A percentile compares a stretch with the other conserved stretches of the same genome.
These are phyloP conservation scores for Scleromitrula shiraiana DNA, from an alignment of 2,329 filamentous ascomycete genomes.

Conservation along the genomic window DNA sequence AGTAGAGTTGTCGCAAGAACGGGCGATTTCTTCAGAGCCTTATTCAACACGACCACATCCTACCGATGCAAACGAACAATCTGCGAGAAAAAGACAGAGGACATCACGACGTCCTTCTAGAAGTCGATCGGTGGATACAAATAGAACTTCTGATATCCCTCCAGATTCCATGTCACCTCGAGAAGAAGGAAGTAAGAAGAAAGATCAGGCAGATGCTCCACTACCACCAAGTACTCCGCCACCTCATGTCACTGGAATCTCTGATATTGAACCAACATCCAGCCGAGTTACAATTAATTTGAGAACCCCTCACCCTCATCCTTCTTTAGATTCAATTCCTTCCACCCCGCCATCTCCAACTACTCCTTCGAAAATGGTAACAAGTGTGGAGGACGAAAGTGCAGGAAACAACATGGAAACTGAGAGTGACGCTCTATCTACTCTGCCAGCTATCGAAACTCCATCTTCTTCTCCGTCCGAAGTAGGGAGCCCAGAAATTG, in stretches of 20 bases:
- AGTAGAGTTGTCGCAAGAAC: constrained; percentile 40
- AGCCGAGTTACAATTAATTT: constrained; percentile 55
- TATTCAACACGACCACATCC: constrained; percentile 56
- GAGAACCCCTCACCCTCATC: constrained; percentile 39
- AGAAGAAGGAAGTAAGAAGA: neutral
- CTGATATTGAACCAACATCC: constrained; percentile 38
- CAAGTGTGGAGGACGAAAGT: constrained; percentile 14
- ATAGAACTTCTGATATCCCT: constrained; percentile 15
- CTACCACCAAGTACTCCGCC: constrained; percentile 26
- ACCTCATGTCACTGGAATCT: constrained; percentile 27
- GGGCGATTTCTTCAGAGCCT: constrained; percentile 54
- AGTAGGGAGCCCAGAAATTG: constrained; percentile 26
- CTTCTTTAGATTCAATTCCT: constrained; percentile 33
- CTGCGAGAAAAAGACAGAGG: constrained; percentile 52
- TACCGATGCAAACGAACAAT: constrained; percentile 48
- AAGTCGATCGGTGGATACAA: constrained; percentile 42
- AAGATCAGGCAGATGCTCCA: constrained; percentile 27
- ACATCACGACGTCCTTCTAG: constrained; percentile 50
- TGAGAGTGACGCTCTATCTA: constrained; percentile 27
- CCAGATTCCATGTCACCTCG: constrained; percentile 13
- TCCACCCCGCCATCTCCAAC: constrained; percentile 39
- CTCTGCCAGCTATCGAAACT: constrained; percentile 24
- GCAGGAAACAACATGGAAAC: constrained; percentile 25
- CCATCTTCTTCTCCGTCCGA: constrained; percentile 27
- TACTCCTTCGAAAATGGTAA: constrained; percentile 26